phyloP scores from a whole-genome alignment of 2,329 filamentous ascomycete species.

The Ophiostoma angusticollis region DNA sequence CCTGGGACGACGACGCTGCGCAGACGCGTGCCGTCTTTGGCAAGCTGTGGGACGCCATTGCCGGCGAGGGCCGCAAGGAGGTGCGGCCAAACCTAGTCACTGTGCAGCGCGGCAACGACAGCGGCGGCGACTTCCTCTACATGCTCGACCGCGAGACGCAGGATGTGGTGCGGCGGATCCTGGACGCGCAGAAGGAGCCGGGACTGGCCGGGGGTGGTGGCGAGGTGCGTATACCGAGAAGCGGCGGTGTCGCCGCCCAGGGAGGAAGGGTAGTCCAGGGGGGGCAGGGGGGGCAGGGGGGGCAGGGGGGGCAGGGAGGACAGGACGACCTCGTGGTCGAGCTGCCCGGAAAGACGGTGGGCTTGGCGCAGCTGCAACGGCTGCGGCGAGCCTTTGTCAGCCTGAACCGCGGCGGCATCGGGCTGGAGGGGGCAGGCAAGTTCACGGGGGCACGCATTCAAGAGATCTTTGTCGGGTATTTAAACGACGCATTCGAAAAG shows the following conservation, averaged over 20 bases:
- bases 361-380: conserved; percentile 64
- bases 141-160: conserved; percentile 68
- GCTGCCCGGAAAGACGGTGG: conserved; percentile 53
- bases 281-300: too few relatives aligned
- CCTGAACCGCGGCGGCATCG: conserved; percentile 60
- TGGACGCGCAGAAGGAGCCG: conserved; percentile 57
- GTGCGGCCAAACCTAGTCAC: conserved; percentile 67
- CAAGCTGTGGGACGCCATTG: conserved; percentile 63
- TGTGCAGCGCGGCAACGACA: conserved; percentile 48
- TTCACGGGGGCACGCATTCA: conserved; percentile 42
- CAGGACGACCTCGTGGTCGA: conserved; percentile 45
- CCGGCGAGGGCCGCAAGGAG: conserved; percentile 44
- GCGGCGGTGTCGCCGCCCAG: conserved; percentile 10
- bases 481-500: conserved; percentile 52
- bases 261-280: too few relatives aligned
- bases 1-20: conserved; percentile 60
- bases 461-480: conserved; percentile 52
- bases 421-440: conserved; percentile 40
- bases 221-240: conserved; percentile 36
- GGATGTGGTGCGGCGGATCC: conserved; percentile 56
- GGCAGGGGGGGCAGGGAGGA: too few relatives aligned
- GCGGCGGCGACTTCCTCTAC: conserved; percentile 63
- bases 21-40: conserved; percentile 44
- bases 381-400: conserved; percentile 65
- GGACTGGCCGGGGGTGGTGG: conserved; percentile 44